Conservation (phyloP, 192 early-diverging fungal genomes). For the Podila epicladia region DNA sequence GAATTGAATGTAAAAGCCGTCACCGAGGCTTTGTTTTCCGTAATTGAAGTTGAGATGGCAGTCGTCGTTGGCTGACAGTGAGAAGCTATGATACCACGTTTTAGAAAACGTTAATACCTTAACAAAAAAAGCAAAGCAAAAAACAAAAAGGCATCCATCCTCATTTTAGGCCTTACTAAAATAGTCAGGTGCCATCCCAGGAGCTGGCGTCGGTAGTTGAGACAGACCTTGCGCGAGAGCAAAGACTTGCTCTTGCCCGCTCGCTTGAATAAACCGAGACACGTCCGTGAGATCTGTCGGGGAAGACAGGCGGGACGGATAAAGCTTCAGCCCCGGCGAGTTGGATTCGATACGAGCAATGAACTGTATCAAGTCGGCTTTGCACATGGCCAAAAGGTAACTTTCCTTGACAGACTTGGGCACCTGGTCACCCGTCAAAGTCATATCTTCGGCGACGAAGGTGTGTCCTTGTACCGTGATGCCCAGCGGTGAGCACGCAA, state of each 20-base stretch:
- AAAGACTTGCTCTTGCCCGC: neutral
- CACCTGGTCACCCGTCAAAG: slow-evolving; percentile 26
- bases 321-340: slow-evolving; percentile 21
- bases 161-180: slow-evolving; percentile 21
- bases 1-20: neutral
- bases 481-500: slow-evolving; percentile 9
- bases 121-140: too few relatives aligned
- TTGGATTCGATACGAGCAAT: slow-evolving; percentile 29
- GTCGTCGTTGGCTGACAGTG: slow-evolving; percentile 6
- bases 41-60: neutral
- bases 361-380: slow-evolving; percentile 24
- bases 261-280: slow-evolving; percentile 2
- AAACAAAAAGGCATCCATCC: neutral
- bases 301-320: slow-evolving; percentile 36
- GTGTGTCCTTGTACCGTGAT: slow-evolving; percentile 21
- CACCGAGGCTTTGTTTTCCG: neutral
- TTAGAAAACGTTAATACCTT: too few relatives aligned
- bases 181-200: slow-evolving; percentile 15
- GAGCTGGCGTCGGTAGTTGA: neutral
- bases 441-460: slow-evolving; percentile 33
- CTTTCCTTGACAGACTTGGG: slow-evolving; percentile 23
- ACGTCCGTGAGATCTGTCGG: neutral
- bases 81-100: neutral
- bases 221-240: neutral
- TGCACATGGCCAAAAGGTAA: slow-evolving; percentile 23